phyloP scores from a whole-genome alignment of 1,284 basidiomycete genomes.

The Ustilago xerochloae region DNA sequence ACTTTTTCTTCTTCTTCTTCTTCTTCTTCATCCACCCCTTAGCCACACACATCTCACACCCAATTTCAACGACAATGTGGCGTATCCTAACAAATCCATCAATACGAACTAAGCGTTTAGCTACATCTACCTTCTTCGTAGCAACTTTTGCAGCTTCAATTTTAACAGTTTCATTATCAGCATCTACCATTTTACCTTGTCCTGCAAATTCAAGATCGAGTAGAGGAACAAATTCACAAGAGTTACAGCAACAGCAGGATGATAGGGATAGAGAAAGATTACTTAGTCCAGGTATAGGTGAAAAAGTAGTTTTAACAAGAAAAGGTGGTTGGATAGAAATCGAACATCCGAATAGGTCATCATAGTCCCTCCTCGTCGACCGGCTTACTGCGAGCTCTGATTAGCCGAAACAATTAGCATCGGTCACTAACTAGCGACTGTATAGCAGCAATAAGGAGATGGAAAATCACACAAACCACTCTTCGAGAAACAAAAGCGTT shows the following conservation, averaged over 20 bases:
- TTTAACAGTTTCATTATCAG: slow-evolving; percentile 51
- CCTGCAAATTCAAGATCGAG: slow-evolving; percentile 36
- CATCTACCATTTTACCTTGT: slow-evolving; percentile 55
- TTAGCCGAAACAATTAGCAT: too few species aligned
- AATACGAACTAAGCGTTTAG: slow-evolving; percentile 26
- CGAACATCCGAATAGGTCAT: too few species aligned
- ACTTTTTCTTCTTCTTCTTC: background rate
- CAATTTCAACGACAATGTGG: slow-evolving; percentile 8
- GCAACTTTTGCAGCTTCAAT: slow-evolving; percentile 53
- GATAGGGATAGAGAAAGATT: background rate
- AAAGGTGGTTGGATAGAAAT: slow-evolving; percentile 60
- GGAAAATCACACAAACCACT: background rate
- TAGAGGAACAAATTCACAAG: slow-evolving; percentile 12
- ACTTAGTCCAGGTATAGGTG: slow-evolving; percentile 22
- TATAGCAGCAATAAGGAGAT: too few species aligned
- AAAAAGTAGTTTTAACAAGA: slow-evolving; percentile 43
- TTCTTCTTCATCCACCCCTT: too few species aligned
- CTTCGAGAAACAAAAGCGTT: too few species aligned
- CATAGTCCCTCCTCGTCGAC: too few species aligned
- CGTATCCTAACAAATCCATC: slow-evolving; percentile 22
- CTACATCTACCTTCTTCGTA: slow-evolving; percentile 48
- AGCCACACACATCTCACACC: too few species aligned
- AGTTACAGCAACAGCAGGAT: background rate
- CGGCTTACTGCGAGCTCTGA: too few species aligned
- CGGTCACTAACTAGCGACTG: too few species aligned